phyloP scores from a whole-genome alignment of 2,329 filamentous ascomycete species.

The Penicillium sp. region DNA sequence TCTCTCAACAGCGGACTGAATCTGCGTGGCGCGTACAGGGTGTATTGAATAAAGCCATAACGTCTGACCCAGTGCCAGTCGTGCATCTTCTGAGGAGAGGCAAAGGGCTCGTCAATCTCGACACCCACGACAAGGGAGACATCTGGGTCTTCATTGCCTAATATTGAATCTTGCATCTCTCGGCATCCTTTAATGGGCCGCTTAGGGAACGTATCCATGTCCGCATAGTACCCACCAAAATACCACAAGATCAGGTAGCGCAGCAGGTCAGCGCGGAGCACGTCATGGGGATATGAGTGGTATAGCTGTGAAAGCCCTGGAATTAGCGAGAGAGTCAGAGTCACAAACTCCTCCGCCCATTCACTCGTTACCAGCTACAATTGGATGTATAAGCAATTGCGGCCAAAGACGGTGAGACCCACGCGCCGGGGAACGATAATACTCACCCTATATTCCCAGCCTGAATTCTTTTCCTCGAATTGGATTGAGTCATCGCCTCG shows the following conservation, averaged over 20 bases:
- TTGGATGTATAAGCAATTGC: not conserved
- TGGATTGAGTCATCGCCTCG: slow-evolving; percentile 26
- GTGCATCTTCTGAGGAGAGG: slow-evolving; percentile 30
- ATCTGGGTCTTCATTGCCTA: slow-evolving; percentile 16
- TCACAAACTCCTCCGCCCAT: slow-evolving; percentile 29
- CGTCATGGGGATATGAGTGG: slow-evolving; percentile 43
- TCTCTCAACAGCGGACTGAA: slow-evolving; percentile 36
- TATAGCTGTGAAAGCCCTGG: slow-evolving; percentile 30
- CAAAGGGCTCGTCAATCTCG: slow-evolving; percentile 38
- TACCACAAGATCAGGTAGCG: slow-evolving; percentile 39
- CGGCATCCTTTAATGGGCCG: slow-evolving; percentile 31
- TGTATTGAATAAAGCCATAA: slow-evolving; percentile 37
- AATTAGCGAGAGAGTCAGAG: slow-evolving; percentile 22
- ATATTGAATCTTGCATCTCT: slow-evolving; percentile 20
- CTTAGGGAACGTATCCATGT: slow-evolving; percentile 32
- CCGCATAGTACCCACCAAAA: slow-evolving; percentile 37
- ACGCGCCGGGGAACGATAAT: not conserved
- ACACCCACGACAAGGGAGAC: slow-evolving; percentile 35
- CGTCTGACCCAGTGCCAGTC: slow-evolving; percentile 36
- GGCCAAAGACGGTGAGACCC: too few species aligned
- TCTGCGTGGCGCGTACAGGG: slow-evolving; percentile 34
- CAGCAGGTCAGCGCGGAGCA: slow-evolving; percentile 51
- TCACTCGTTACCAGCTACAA: slow-evolving; percentile 28
- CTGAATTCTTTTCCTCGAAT: slow-evolving; percentile 28
- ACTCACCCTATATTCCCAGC: slow-evolving; percentile 31